Conservation (phyloP, 495 filamentous ascomycete species). For the Talaromyces liani region DNA sequence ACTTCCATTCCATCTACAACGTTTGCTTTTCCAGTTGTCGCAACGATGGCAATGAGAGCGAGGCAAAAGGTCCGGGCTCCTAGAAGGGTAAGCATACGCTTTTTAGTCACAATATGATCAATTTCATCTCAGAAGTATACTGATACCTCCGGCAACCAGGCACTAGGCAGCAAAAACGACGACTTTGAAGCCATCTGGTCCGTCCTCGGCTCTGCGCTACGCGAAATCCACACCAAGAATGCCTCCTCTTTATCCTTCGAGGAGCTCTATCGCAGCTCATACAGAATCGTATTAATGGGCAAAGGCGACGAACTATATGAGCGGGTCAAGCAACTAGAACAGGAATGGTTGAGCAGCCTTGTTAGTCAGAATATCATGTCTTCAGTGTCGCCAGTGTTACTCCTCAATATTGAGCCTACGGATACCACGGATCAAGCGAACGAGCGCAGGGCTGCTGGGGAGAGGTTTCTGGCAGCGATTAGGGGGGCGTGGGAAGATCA, state of each 20-base stretch:
- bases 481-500: conserved; percentile 81
- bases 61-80: conserved; percentile 67
- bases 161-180: conserved; percentile 45
- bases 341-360: conserved; percentile 63
- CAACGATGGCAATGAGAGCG: conserved; percentile 43
- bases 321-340: conserved; percentile 69
- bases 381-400: conserved; percentile 54
- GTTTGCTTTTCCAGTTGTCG: not conserved
- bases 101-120: not conserved
- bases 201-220: conserved; percentile 62
- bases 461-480: conserved; percentile 71
- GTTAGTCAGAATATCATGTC: conserved; percentile 57
- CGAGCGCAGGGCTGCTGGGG: conserved; percentile 72
- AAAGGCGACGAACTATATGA: conserved; percentile 80
- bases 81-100: conserved; percentile 49
- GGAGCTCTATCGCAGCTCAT: conserved; percentile 90
- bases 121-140: not conserved
- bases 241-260: conserved; percentile 89
- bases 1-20: not conserved
- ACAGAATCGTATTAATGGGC: conserved; percentile 86
- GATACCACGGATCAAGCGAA: conserved; percentile 51
- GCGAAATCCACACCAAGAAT: conserved; percentile 87
- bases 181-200: conserved; percentile 83
- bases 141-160: conserved; percentile 32
- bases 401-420: conserved; percentile 33